Evolutionary conservation across 139 green algal species (phyloP).

Genomic region (Ostreobium quekettii): DNA sequence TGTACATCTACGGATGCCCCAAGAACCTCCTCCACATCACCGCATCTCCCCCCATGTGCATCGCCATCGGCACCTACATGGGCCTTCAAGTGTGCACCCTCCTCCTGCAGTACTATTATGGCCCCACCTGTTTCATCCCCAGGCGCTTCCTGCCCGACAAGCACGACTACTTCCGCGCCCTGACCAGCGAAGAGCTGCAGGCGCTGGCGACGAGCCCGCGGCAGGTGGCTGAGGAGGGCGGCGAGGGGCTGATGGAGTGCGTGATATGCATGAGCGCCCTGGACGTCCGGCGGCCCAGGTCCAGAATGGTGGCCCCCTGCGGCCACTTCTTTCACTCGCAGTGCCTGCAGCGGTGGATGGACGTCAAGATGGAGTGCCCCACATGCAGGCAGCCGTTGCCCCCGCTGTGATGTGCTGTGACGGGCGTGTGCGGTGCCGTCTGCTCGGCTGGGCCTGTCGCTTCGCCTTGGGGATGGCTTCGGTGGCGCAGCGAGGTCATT

Average conservation of each 20-base stretch:
- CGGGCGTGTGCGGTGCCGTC: neutral
- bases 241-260: conserved; percentile 51
- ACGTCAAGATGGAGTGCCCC: conserved; percentile 82
- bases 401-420: conserved; percentile 35
- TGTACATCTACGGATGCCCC: conserved; percentile 68
- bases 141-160: conserved; percentile 52
- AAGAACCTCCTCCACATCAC: conserved; percentile 46
- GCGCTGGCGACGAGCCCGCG: neutral
- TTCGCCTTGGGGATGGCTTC: too few species aligned
- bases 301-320: conserved; percentile 73
- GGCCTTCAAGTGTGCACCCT: conserved; percentile 50
- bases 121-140: conserved; percentile 69
- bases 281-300: conserved; percentile 24
- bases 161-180: conserved; percentile 68
- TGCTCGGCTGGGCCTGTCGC: too few species aligned
- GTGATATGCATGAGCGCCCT: conserved; percentile 85
- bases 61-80: conserved; percentile 37
- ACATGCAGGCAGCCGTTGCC: conserved; percentile 68
- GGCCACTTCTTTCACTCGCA: conserved; percentile 76
- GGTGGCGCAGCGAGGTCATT: too few species aligned
- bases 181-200: neutral
- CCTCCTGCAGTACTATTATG: conserved; percentile 50
- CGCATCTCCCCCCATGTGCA: conserved; percentile 30
- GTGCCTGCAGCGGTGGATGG: conserved; percentile 79
- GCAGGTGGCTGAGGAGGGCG: conserved; percentile 28